A percentile compares a stretch with the other conserved stretches of the same genome.
Conservation (phyloP, 768 basidiomycete species). For the Lanmaoa pseudosensibilis region DNA sequence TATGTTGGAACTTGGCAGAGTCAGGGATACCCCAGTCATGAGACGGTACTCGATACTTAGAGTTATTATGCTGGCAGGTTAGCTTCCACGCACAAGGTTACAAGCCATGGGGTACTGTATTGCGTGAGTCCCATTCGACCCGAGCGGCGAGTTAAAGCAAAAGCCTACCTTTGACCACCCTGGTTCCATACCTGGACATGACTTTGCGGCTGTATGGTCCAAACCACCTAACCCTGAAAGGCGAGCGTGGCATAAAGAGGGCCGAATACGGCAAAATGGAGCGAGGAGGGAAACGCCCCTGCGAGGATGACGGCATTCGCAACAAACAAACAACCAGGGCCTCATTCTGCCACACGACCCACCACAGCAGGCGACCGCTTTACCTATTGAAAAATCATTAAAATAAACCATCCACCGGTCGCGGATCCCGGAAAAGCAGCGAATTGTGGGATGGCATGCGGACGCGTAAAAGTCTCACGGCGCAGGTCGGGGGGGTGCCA, state of each 20-base stretch:
- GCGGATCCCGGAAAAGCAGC: neutral
- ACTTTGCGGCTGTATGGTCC: constrained; percentile 16
- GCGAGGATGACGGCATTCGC: constrained; percentile 19
- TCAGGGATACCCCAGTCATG: constrained; percentile 5
- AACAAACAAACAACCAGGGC: constrained; percentile 1
- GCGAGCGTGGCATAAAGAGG: constrained; percentile 4
- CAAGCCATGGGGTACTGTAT: neutral
- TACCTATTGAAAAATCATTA: neutral
- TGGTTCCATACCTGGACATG: constrained; percentile 12
- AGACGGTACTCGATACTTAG: neutral
- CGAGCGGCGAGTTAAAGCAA: too few relatives aligned
- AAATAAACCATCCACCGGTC: constrained; percentile 4
- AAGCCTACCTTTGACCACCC: constrained; percentile 1
- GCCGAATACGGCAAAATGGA: constrained; percentile 15
- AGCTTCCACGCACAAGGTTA: neutral
- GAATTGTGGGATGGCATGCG: too few relatives aligned
- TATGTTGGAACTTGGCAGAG: neutral
- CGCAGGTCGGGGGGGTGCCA: neutral
- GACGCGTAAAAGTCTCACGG: neutral
- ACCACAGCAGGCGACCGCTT: constrained; percentile 1
- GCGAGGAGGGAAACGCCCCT: neutral
- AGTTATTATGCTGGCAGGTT: neutral
- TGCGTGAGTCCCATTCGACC: neutral
- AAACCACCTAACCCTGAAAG: constrained; percentile 1
- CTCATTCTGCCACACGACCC: constrained; percentile 16